Conservation (phyloP, 371 early-diverging fungal species). For the Thermomucor indicae-seudaticae region DNA sequence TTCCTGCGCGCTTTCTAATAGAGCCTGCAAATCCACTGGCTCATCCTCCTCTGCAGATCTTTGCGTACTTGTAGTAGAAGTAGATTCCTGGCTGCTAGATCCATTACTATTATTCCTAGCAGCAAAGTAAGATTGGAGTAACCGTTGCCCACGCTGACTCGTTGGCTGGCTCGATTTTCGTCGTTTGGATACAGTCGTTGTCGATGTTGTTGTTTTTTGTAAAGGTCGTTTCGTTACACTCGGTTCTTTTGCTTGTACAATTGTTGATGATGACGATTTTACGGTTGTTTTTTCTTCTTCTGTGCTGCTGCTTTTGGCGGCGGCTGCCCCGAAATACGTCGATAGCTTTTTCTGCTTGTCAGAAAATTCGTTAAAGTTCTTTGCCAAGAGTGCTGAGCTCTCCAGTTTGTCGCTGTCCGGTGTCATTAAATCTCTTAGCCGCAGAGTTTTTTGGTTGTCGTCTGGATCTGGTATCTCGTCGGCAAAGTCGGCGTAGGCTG, state of each 20-base stretch:
- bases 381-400: constrained; percentile 54
- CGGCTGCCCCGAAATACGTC: constrained; percentile 29
- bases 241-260: too few species aligned
- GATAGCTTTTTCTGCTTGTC: constrained; percentile 56
- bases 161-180: too few species aligned
- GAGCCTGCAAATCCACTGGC: constrained; percentile 5
- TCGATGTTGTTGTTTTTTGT: constrained; percentile 1
- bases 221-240: too few species aligned
- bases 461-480: constrained; percentile 24
- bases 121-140: too few species aligned
- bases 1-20: constrained; percentile 14
- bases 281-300: too few species aligned
- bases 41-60: constrained; percentile 5
- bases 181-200: too few species aligned
- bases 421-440: constrained; percentile 8
- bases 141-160: too few species aligned
- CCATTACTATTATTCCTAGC: too few species aligned
- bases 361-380: constrained; percentile 59
- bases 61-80: too few species aligned
- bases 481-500: constrained; percentile 61
- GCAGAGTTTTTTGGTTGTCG: neutral
- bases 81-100: too few species aligned
- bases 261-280: too few species aligned
- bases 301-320: too few species aligned
- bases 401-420: constrained; percentile 1